Evolutionary conservation across 768 basidiomycete species (phyloP), one percentile per base, ranked within the genome.

Genomic region (Leccinum ochraceum): DNA sequence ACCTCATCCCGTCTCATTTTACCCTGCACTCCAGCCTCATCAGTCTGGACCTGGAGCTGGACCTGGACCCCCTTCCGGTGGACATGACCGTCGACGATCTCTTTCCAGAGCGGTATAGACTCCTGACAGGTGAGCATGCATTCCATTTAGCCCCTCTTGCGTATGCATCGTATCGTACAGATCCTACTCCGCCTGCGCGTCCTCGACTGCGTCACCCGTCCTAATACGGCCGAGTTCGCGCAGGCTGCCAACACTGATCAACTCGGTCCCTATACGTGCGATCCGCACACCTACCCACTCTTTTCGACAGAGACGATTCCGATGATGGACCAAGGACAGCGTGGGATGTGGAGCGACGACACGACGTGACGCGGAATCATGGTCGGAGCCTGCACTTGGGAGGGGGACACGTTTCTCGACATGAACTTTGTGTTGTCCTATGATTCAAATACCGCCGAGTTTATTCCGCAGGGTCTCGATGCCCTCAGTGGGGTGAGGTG

Each of bases 171-270:
- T 20, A 28, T 46, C 36, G 6, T 36, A 39, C 50, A 63, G 62
- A 37, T 55, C 59, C 9, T 26, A 55, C 2, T 59, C 59, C 4
- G 26, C 63, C 1, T 61, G 58, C 5, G 36, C 66, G 2, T 61
- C 60, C 8, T 24, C 32, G 13, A 58, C 63, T 0, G 22, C 56
- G 5, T 65, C 66, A 1, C 56, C 60, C 10, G 26, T 42, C 20
- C n/a, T 57, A 16, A 53, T 57, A 1, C 53, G 59, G 13, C 34
- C 54, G 3, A 20, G 53, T 46, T 59, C 53, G 6, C 36, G 22
- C 11, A 34, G 51, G 10, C 36, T 48, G 2, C 58, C 48, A 2
- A 65, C 55, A 9, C 63, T 60, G 7, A 53, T 37, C 9, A 60
- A 24, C 26, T 36, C 22, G 22, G 16, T 3, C 22, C 54, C 10